Base-by-base conservation (phyloP, 1,284 basidiomycete species). In the Termitomyces sp. region DNA sequence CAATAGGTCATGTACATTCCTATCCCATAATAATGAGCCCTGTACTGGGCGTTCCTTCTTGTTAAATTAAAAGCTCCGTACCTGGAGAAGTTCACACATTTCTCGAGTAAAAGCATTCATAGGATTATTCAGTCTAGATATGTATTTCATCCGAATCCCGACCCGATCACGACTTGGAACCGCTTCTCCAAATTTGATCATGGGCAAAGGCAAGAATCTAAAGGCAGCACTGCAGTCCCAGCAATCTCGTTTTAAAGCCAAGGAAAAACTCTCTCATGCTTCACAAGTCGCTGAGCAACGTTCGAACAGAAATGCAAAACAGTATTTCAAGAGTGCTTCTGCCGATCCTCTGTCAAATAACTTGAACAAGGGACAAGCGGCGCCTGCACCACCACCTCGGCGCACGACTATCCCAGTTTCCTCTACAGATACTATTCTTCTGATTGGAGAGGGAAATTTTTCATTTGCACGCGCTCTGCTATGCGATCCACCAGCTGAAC, bases 361-460 rank as follows among this genome's bases (percentile, higher is more conserved):
- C 17, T 24, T 19, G 51, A 61, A 60, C 12, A 73, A 74, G 58
- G 67, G 67, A 41, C 74, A 64, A 53, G 57, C 57, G 9, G 40
- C 40, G 6, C 49, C 52, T 33, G 39, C 50, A 39, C 48, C 63
- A 55, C n/a, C n/a, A n/a, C 60, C 65, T 44, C 68, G 61, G n/a
- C 73, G 69, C 31, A 70, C 74, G 1, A 86, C 79, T 0, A 74
- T 90, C n/a, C 93, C 94, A 0, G 94, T 95, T 70, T 72, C 69
- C 3, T 64, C 78, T 0, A 84, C 83, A 28, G 92, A 98, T 67
- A 85, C 75, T 41, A 88, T 98, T 45, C 79, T 98, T 13, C 80
- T 98, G 36, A 76, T 98, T 48, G 95, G 96, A n/a, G 95, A 98
- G 73, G 92, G 92, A 26, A 94, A 98, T 69, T 98, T 99, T 65